Evolutionary conservation across 2,329 filamentous ascomycete genomes (phyloP).

Genomic region (Diaporthe ampelina): DNA sequence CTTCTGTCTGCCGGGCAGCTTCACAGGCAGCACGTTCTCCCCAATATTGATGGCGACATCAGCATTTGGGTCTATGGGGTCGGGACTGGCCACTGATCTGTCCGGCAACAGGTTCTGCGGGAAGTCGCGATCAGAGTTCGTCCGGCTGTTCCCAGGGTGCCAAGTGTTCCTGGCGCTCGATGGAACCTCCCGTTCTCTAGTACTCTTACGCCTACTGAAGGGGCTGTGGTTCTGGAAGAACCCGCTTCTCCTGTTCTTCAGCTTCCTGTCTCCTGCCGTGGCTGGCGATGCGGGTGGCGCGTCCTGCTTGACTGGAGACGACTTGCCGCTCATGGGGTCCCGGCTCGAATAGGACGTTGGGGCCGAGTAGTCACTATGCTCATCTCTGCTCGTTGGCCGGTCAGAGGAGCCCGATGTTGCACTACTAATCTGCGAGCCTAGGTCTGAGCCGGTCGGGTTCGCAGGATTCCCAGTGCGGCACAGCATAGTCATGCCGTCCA

Average conservation of each 20-base stretch:
- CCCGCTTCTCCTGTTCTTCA: constrained; percentile 80
- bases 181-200: constrained; percentile 79
- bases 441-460: constrained; percentile 73
- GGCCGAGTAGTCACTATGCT: constrained; percentile 90
- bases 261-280: constrained; percentile 72
- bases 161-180: constrained; percentile 71
- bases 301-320: constrained; percentile 79
- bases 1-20: constrained; percentile 77
- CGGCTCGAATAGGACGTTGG: constrained; percentile 90
- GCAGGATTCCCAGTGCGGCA: constrained; percentile 81
- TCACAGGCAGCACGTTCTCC: constrained; percentile 95
- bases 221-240: constrained; percentile 96
- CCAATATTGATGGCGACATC: constrained; percentile 95
- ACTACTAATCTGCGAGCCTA: constrained; percentile 55
- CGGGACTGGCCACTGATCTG: constrained; percentile 73
- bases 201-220: constrained; percentile 88
- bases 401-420: constrained; percentile 68
- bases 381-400: constrained; percentile 87
- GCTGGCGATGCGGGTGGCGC: constrained; percentile 54
- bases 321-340: constrained; percentile 80
- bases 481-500: constrained; percentile 98
- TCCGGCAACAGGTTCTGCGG: constrained; percentile 56
- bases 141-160: constrained; percentile 53
- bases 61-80: constrained; percentile 90
- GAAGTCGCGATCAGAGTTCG: constrained; percentile 54